phyloP scores from a whole-genome alignment of 129 eudicot genomes.

The Heracleum sosnowskyi region DNA sequence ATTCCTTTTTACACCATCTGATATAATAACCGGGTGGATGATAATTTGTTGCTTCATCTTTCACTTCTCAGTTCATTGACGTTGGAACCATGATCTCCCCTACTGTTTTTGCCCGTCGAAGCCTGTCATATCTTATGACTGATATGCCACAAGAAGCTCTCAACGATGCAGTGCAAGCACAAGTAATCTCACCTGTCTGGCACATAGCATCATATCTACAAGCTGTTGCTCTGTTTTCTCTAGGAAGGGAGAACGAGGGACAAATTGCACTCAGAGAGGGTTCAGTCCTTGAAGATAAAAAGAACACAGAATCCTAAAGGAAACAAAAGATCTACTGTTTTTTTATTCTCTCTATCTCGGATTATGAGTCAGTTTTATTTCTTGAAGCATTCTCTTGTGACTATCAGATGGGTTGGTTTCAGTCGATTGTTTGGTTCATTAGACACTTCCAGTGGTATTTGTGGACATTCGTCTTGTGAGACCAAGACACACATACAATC shows the following conservation, averaged over 20 bases:
- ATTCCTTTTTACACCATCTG: not conserved
- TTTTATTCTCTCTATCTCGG: slow-evolving; percentile 5
- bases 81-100: slow-evolving; percentile 90
- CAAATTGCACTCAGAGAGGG: slow-evolving; percentile 73
- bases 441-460: slow-evolving; percentile 10
- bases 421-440: not conserved
- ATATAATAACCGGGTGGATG: not conserved
- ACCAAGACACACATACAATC: slow-evolving; percentile 10
- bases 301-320: slow-evolving; percentile 23
- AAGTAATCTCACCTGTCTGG: slow-evolving; percentile 80
- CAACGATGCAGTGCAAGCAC: slow-evolving; percentile 78
- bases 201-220: slow-evolving; percentile 70
- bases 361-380: slow-evolving; percentile 22
- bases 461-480: slow-evolving; percentile 23
- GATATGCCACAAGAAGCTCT: slow-evolving; percentile 86
- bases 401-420: slow-evolving; percentile 20
- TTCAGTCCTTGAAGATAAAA: slow-evolving; percentile 63
- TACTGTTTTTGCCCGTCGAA: slow-evolving; percentile 75
- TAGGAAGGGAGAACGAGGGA: slow-evolving; percentile 70
- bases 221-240: slow-evolving; percentile 60
- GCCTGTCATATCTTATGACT: slow-evolving; percentile 64
- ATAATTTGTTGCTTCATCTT: not conserved
- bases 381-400: slow-evolving; percentile 30
- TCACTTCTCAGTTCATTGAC: slow-evolving; percentile 55
- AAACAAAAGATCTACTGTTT: slow-evolving; percentile 12